Percentiles rank a stretch among this genome's conserved stretches.
Conservation (phyloP, 2,329 filamentous ascomycete genomes). For the Epichloe uncinata region DNA sequence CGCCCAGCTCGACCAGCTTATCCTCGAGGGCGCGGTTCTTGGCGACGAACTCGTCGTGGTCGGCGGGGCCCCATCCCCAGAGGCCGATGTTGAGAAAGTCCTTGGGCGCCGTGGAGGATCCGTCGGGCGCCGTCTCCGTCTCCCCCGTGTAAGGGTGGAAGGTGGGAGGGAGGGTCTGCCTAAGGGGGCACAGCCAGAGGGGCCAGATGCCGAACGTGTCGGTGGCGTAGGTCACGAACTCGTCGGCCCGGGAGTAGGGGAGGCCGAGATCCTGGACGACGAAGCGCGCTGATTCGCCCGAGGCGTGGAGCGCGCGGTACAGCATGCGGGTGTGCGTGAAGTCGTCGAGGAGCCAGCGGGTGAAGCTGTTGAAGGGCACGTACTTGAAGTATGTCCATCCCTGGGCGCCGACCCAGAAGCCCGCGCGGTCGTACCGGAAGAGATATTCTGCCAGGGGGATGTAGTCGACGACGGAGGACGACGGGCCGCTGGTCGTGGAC, state of each 20-base stretch:
- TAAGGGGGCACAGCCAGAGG: slow-evolving; percentile 45
- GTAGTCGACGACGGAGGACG: slow-evolving; percentile 39
- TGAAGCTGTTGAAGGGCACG: slow-evolving; percentile 51
- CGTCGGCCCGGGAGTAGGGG: slow-evolving; percentile 36
- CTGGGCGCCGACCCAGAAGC: slow-evolving; percentile 57
- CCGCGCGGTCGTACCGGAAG: slow-evolving; percentile 63
- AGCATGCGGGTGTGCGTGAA: slow-evolving; percentile 63
- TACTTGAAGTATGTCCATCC: slow-evolving; percentile 54
- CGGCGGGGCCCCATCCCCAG: slow-evolving; percentile 61
- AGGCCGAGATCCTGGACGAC: slow-evolving; percentile 55
- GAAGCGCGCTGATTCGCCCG: slow-evolving; percentile 49
- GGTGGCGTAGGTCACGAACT: slow-evolving; percentile 42
- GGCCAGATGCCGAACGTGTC: slow-evolving; percentile 42
- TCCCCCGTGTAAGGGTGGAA: slow-evolving; percentile 41
- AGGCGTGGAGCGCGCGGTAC: slow-evolving; percentile 57
- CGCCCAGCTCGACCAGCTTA: slow-evolving; percentile 54
- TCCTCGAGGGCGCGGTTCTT: slow-evolving; percentile 60
- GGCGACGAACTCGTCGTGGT: slow-evolving; percentile 45
- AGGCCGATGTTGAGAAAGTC: slow-evolving; percentile 53
- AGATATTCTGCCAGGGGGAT: slow-evolving; percentile 60
- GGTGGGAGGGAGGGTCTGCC: slow-evolving; percentile 33
- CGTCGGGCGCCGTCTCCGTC: slow-evolving; percentile 13
- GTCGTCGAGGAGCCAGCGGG: slow-evolving; percentile 57
- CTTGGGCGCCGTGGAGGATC: slow-evolving; percentile 9
- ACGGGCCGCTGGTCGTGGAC: slow-evolving; percentile 5